Base-by-base conservation (phyloP, 768 basidiomycete species). In the Mrakia frigida region DNA sequence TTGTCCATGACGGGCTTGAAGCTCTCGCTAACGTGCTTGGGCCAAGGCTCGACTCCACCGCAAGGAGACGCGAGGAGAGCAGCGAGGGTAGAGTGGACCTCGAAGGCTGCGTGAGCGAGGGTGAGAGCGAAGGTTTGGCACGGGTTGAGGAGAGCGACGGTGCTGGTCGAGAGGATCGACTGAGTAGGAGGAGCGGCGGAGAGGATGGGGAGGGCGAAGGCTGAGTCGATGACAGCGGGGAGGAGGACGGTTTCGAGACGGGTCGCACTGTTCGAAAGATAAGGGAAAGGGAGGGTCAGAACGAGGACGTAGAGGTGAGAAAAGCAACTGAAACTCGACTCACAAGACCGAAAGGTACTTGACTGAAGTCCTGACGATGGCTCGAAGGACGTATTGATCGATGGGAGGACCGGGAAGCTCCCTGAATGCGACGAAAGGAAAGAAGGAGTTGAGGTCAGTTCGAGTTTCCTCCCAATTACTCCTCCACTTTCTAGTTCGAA, bases 301-400 rank as follows among this genome's bases (percentile, higher is more conserved):
- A 7, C 50, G 63, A 13, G 52, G 21, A 14, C 31, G 46, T 28
- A 69, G n/a, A 23, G 43, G 43, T 9, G 16, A 11, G 18, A 68
- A 28, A 41, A 18, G n/a, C 33, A n/a, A 31, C 33, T 18, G 52
- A 52, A 50, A 50, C 0, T 2, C 13, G n/a, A 73, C 77, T 78
- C 69, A 78, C 77, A 78, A 74, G 37, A 78, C 77, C 43, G 77
- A 78, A 23, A 78, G 69, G 67, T 78, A 73, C 73, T 78, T 78
- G 73, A 78, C 77, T 18, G 77, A 56, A 0, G 69, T 61, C n/a
- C 77, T 37, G 18, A 78, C 72, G 60, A 78, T 78, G 31, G 77
- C 77, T n/a, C 77, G 65, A 37, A 78, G 67, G 2, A 74, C 67
- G 46, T 78, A 78, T 60, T 61, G 53, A 33, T 78, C 76, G 50